Base-by-base conservation (phyloP, 345 rosid species). In the Lepidium didymum region DNA sequence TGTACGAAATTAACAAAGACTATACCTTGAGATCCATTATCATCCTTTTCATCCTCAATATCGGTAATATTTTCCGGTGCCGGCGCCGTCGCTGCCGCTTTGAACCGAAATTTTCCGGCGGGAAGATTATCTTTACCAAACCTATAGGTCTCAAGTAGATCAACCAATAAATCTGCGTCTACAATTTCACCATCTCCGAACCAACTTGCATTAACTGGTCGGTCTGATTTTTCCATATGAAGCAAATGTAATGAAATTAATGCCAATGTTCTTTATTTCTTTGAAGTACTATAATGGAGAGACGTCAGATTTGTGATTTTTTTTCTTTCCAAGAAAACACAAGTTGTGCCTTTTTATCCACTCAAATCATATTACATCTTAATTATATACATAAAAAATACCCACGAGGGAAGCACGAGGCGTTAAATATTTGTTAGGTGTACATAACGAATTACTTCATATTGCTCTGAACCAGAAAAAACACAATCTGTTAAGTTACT, bases 401-500 rank as follows among this genome's bases (percentile, higher is more conserved):
- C 53, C 71, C 71, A 73, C 72, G 77, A 57, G 77, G 59, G 67
- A 73, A 56, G 77, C 77, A 73, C 71, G 70, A 65, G 66, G 36
- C 1, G 5, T 64, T 57, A 73, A 67, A 36, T 54, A 62, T 62
- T 56, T 16, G 33, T 18, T 37, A 25, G 8, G 6, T 36, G 25
- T 3, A 10, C 7, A 7, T 49, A 25, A 55, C 35, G 27, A 58
- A 8, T 38, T 5, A 40, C 15, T 29, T 38, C 34, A 34, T 3
- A 18, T 44, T 53, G 13, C 34, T 46, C 33, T 13, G 9, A 25
- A 45, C 51, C 51, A 1, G 19, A 9, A 8, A 3, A 44, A 18
- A 18, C 5, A 8, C 1, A 45, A 18, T 8, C 10, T 10, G 15
- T 43, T 10, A 10, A 15, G 18, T 15, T 15, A 31, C 38, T 31